Percentiles rank a stretch among this genome's conserved stretches.
These are phyloP conservation scores for Closterium sp. DNA, from an alignment of 139 green algal genomes.

Conservation along the genomic window DNA sequence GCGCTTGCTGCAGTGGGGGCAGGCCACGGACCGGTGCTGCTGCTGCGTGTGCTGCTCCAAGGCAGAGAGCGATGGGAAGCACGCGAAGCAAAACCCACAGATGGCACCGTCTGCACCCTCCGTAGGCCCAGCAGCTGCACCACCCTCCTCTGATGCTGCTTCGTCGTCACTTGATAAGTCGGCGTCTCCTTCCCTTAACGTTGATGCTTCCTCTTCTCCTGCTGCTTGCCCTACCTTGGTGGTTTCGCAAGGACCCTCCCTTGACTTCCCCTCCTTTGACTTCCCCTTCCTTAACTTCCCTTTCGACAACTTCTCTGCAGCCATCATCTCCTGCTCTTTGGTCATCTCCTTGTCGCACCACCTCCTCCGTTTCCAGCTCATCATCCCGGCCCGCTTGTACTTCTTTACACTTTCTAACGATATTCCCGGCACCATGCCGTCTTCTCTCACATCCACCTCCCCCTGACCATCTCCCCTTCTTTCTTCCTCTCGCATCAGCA, in stretches of 20 bases:
- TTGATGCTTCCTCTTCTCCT: neutral
- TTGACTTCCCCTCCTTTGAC: neutral
- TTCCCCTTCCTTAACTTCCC: too few relatives aligned
- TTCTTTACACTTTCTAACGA: neutral
- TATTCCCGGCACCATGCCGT: neutral
- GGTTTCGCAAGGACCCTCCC: neutral
- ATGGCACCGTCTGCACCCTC: neutral
- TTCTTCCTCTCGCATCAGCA: neutral
- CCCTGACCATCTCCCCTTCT: neutral
- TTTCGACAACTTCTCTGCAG: neutral
- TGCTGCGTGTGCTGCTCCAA: too few relatives aligned
- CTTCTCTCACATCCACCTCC: neutral
- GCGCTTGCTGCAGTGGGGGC: too few relatives aligned
- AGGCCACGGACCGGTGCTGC: too few relatives aligned
- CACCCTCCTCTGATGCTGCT: neutral
- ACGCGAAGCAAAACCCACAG: too few relatives aligned
- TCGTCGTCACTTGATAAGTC: neutral
- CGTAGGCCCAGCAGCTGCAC: neutral
- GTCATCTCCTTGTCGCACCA: neutral
- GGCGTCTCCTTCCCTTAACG: neutral
- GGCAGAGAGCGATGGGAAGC: too few relatives aligned
- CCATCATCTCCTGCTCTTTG: neutral
- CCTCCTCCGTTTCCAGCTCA: neutral
- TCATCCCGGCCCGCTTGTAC: neutral
- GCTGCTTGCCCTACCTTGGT: neutral